Percentiles rank a stretch among this genome's conserved stretches.
These are phyloP conservation scores for Kurtzmaniella cleridarum DNA, from an alignment of 805 yeast species.

Conservation along the genomic window DNA sequence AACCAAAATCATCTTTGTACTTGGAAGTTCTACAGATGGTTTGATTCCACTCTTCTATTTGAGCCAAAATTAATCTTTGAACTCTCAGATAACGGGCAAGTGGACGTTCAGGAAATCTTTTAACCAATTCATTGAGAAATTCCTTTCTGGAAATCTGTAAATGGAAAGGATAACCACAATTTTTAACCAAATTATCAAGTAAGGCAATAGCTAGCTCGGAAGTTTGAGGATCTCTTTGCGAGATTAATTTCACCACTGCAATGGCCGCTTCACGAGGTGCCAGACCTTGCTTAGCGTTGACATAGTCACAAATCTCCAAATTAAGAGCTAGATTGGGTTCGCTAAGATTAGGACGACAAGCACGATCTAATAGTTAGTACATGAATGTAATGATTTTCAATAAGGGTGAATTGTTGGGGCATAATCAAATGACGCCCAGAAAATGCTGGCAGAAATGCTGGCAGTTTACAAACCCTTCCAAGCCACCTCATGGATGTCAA, in stretches of 20 bases:
- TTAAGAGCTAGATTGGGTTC: constrained; percentile 90
- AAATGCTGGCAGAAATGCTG: not conserved
- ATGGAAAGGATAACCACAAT: constrained; percentile 97
- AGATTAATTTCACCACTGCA: constrained; percentile 75
- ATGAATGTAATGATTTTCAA: not conserved
- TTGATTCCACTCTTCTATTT: constrained; percentile 96
- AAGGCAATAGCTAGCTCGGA: constrained; percentile 77
- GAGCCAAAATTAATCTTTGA: constrained; percentile 79
- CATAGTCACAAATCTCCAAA: constrained; percentile 86
- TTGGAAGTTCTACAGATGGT: constrained; percentile 86
- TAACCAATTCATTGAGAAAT: constrained; percentile 87
- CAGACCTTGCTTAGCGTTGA: constrained; percentile 88
- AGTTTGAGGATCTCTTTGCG: constrained; percentile 78
- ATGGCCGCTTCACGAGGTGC: constrained; percentile 90
- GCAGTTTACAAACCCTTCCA: not conserved
- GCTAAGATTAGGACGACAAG: constrained; percentile 73
- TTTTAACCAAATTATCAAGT: constrained; percentile 88
- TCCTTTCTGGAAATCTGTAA: constrained; percentile 92
- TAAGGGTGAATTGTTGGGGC: not conserved
- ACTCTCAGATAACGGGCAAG: constrained; percentile 78
- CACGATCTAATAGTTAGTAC: constrained; percentile 48
- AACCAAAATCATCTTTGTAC: constrained; percentile 87
- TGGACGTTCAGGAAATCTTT: constrained; percentile 91
- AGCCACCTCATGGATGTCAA: not conserved
- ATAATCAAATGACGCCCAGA: not conserved